phyloP scores from a whole-genome alignment of 805 yeast genomes.

The Hanseniaspora lindneri region DNA sequence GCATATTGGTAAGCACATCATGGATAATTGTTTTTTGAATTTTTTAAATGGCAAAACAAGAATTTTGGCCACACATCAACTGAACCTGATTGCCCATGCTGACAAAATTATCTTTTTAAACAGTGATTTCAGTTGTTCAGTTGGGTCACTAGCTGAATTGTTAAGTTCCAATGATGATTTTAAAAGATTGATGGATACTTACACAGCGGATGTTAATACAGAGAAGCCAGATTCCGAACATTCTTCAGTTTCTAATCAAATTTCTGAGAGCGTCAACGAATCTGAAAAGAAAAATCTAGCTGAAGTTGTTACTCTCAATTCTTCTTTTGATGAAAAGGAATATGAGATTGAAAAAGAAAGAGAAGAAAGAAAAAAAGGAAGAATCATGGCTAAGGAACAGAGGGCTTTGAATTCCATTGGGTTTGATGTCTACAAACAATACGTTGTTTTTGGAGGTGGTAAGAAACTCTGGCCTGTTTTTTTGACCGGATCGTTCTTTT shows the following conservation, averaged over 20 bases:
- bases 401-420: conserved; percentile 32
- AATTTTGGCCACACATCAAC: conserved; percentile 64
- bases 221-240: background rate
- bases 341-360: background rate
- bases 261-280: background rate
- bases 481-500: background rate
- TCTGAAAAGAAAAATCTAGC: background rate
- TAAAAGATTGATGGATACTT: conserved; percentile 34
- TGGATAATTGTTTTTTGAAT: conserved; percentile 47
- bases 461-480: conserved; percentile 26
- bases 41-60: conserved; percentile 44
- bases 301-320: background rate
- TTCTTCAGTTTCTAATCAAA: background rate
- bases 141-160: conserved; percentile 46
- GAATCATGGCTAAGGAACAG: conserved; percentile 25
- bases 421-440: conserved; percentile 29
- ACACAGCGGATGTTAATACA: conserved; percentile 21
- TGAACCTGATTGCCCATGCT: conserved; percentile 50
- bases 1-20: conserved; percentile 57
- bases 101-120: conserved; percentile 50
- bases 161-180: conserved; percentile 33
- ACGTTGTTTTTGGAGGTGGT: conserved; percentile 30
- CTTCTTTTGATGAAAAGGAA: background rate
- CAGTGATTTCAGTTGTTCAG: conserved; percentile 42
- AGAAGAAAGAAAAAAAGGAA: conserved; percentile 10